These are phyloP conservation scores for Calycina marina DNA, from an alignment of 2,329 filamentous ascomycete species.

Conservation along the genomic window DNA sequence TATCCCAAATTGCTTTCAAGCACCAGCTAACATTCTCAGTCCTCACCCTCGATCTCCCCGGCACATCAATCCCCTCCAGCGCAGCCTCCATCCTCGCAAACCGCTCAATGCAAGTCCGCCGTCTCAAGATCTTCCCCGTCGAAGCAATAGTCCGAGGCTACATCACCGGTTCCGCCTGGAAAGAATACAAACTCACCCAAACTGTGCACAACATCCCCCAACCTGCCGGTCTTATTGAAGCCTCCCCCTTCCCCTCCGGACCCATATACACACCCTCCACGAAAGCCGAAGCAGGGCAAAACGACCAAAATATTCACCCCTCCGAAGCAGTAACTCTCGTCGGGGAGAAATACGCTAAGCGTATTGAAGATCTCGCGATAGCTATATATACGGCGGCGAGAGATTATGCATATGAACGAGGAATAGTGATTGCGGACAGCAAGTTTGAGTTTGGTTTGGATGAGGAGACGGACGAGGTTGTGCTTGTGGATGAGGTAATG, in stretches of 20 bases:
- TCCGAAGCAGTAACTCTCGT: conserved; percentile 33
- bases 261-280: conserved; percentile 55
- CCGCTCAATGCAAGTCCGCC: conserved; percentile 52
- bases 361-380: conserved; percentile 43
- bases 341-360: conserved; percentile 41
- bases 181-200: conserved; percentile 46
- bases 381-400: conserved; percentile 42
- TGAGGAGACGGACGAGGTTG: conserved; percentile 40
- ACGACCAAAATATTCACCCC: conserved; percentile 57
- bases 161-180: conserved; percentile 59
- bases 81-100: conserved; percentile 30
- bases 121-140: conserved; percentile 48
- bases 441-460: conserved; percentile 63
- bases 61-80: conserved; percentile 26
- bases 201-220: conserved; percentile 53
- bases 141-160: conserved; percentile 62
- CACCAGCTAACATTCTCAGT: conserved; percentile 18
- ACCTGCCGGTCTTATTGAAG: conserved; percentile 42
- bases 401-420: conserved; percentile 38
- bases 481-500: conserved; percentile 58
- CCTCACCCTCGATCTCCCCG: conserved; percentile 40
- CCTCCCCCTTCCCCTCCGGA: conserved; percentile 40
- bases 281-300: conserved; percentile 50
- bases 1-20: background rate
- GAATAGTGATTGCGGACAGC: conserved; percentile 60